Evolutionary conservation across 176 grass and related monocot species (phyloP).

Genomic region (barley (Hordeum vulgare)): DNA sequence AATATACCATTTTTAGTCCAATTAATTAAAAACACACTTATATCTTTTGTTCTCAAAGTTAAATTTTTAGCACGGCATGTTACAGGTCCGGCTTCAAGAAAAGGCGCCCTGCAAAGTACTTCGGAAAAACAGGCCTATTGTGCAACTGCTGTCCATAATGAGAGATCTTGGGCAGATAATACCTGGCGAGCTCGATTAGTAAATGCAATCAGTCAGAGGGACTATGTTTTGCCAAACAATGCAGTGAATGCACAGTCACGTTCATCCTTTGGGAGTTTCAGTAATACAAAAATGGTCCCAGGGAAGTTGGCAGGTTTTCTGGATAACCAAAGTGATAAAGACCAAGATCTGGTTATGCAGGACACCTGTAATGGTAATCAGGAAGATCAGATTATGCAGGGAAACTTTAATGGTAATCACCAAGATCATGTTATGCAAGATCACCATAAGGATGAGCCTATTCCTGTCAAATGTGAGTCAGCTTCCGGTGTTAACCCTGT

Average conservation of each 20-base stretch:
- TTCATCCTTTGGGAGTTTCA: constrained; percentile 7
- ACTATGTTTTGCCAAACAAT: constrained; percentile 19
- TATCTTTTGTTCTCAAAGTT: neutral
- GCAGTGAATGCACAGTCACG: constrained; percentile 11
- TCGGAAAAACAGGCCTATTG: constrained; percentile 22
- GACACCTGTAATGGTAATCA: neutral
- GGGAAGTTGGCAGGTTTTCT: constrained; percentile 14
- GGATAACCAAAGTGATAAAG: constrained; percentile 8
- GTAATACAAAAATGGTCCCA: constrained; percentile 5
- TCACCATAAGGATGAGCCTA: constrained; percentile 1
- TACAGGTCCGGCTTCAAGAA: constrained; percentile 32
- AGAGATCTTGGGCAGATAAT: constrained; percentile 34
- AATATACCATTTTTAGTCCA: constrained; percentile 18
- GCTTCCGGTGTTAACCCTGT: neutral
- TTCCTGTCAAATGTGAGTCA: constrained; percentile 16
- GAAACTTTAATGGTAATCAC: neutral
- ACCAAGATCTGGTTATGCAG: constrained; percentile 21
- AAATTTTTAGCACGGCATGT: neutral
- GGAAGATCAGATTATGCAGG: constrained; percentile 21
- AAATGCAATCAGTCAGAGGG: constrained; percentile 29
- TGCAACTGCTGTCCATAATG: constrained; percentile 20
- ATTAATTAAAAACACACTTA: neutral
- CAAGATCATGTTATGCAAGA: constrained; percentile 17
- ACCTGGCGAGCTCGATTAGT: constrained; percentile 43
- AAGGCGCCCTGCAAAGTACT: constrained; percentile 24